Conservation (phyloP, 2,329 filamentous ascomycete species). For the Paraconiothyrium brasiliense region DNA sequence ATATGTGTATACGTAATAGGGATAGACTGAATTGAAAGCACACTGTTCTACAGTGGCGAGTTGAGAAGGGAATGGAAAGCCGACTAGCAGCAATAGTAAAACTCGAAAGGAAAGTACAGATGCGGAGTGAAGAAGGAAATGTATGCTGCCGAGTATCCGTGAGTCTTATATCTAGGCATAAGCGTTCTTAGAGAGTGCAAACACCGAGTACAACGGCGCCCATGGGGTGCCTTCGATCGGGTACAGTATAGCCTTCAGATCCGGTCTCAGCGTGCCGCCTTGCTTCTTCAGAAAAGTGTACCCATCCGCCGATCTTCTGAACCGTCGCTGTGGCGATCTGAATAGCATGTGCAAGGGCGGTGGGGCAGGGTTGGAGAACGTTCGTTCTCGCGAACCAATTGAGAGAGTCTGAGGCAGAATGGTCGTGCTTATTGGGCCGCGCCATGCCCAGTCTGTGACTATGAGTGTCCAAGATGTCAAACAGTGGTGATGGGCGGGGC, state of each 20-base stretch:
- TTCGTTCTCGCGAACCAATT: slow-evolving; percentile 20
- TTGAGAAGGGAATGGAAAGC: slow-evolving; percentile 26
- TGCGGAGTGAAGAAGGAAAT: slow-evolving; percentile 8
- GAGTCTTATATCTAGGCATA: not conserved
- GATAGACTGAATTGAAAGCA: slow-evolving; percentile 1
- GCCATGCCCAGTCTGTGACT: slow-evolving; percentile 34
- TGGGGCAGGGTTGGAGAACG: slow-evolving; percentile 7
- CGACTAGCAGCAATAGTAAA: slow-evolving; percentile 38
- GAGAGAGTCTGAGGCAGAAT: slow-evolving; percentile 25
- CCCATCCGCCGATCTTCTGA: slow-evolving; percentile 10
- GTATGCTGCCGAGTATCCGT: not conserved
- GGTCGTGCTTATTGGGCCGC: slow-evolving; percentile 30
- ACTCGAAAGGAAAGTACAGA: slow-evolving; percentile 22
- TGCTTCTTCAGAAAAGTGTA: slow-evolving; percentile 23
- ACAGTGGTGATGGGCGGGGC: slow-evolving; percentile 26
- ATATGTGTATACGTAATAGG: slow-evolving; percentile 5
- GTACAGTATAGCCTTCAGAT: slow-evolving; percentile 16
- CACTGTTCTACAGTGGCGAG: slow-evolving; percentile 40
- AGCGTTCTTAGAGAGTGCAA: not conserved
- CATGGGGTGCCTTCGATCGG: slow-evolving; percentile 11
- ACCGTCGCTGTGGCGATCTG: not conserved
- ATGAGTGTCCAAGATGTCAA: slow-evolving; percentile 28
- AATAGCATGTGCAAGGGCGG: slow-evolving; percentile 2
- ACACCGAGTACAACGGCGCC: not conserved
- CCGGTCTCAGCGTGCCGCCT: slow-evolving; percentile 22